A percentile compares a stretch with the other conserved stretches of the same genome.
These are phyloP conservation scores for Bipolaris cookei DNA, from an alignment of 2,329 filamentous ascomycete genomes.

Conservation along the genomic window DNA sequence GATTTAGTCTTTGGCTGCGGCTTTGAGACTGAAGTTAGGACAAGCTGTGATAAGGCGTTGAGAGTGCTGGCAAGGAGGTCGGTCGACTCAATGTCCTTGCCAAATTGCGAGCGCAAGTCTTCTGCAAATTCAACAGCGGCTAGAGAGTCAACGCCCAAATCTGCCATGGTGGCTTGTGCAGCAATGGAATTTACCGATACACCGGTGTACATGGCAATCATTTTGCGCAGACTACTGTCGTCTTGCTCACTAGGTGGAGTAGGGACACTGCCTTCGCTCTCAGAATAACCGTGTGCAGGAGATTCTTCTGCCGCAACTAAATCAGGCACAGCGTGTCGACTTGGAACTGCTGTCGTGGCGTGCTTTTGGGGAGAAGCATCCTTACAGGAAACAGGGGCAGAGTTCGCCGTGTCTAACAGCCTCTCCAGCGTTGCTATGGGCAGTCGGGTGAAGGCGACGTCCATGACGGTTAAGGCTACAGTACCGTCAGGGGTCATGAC, in stretches of 20 bases:
- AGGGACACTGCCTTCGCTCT: background rate
- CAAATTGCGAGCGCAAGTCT: slow-evolving; percentile 2
- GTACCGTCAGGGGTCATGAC: slow-evolving; percentile 3
- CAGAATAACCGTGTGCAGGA: background rate
- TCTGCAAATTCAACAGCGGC: slow-evolving; percentile 2
- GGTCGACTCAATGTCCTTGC: slow-evolving; percentile 2
- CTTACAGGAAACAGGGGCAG: background rate
- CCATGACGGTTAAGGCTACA: slow-evolving; percentile 9
- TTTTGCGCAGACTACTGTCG: slow-evolving; percentile 4
- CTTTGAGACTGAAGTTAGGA: background rate
- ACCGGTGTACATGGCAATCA: slow-evolving; percentile 20
- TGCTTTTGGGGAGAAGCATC: background rate
- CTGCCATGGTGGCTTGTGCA: slow-evolving; percentile 6
- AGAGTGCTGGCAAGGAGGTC: slow-evolving; percentile 1
- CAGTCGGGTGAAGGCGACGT: slow-evolving; percentile 16
- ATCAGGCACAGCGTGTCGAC: background rate
- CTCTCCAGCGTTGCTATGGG: slow-evolving; percentile 16
- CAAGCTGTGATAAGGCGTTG: background rate
- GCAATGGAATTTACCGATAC: slow-evolving; percentile 1
- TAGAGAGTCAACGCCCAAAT: slow-evolving; percentile 4
- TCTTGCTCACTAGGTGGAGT: slow-evolving; percentile 1
- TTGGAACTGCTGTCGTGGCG: background rate
- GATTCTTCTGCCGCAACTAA: slow-evolving; percentile 2
- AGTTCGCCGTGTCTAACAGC: slow-evolving; percentile 1
- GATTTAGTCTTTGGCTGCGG: background rate